A percentile compares a stretch with the other conserved stretches of the same genome.
Conservation (phyloP, 345 rosid species). For the Diplotaxis tenuifolia region DNA sequence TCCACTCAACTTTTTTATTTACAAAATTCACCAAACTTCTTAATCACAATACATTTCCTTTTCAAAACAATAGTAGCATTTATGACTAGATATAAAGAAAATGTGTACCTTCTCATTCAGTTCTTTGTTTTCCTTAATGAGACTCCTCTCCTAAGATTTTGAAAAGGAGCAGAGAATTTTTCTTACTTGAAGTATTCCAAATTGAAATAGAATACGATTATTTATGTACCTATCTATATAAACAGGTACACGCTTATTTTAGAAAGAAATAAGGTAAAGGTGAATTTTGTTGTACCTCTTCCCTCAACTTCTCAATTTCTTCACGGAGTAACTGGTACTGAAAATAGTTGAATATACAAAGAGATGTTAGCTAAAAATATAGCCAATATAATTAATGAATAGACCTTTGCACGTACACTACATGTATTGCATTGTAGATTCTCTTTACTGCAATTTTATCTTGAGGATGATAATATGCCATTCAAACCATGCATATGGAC, state of each 20-base stretch:
- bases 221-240: not conserved
- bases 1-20: slow-evolving; percentile 35
- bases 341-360: not conserved
- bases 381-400: not conserved
- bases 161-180: not conserved
- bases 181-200: not conserved
- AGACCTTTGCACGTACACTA: not conserved
- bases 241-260: not conserved
- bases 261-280: not conserved
- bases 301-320: slow-evolving; percentile 62
- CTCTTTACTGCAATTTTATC: not conserved
- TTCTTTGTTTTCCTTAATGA: slow-evolving; percentile 52
- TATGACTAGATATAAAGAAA: not conserved
- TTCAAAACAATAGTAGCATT: not conserved
- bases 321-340: slow-evolving; percentile 62
- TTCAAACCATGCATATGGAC: not conserved
- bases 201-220: not conserved
- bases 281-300: slow-evolving; percentile 66
- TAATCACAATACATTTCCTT: not conserved
- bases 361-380: not conserved
- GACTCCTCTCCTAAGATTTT: slow-evolving; percentile 49
- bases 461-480: slow-evolving; percentile 8
- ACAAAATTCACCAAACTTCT: slow-evolving; percentile 11
- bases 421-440: not conserved
- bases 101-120: slow-evolving; percentile 50